A percentile compares a stretch with the other conserved stretches of the same genome.
phyloP scores from a whole-genome alignment of 2,329 filamentous ascomycete species.

The Colletotrichum nymphaeae region DNA sequence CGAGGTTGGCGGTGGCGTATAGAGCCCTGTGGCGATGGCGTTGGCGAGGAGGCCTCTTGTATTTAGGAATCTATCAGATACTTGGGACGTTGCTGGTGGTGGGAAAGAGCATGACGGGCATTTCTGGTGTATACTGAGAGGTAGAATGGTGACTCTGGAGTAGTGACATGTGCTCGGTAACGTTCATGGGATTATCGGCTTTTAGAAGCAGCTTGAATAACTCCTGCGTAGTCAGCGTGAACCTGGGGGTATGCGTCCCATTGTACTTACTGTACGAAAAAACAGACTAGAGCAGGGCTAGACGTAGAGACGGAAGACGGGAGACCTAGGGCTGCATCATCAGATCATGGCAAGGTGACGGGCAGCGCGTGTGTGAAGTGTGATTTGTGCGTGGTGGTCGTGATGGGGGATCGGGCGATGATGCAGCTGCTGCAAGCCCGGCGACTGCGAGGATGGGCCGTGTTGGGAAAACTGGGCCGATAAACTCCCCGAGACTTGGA shows the following conservation, averaged over 20 bases:
- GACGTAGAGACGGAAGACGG: constrained; percentile 5
- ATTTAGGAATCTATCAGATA: background rate
- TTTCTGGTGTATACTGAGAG: background rate
- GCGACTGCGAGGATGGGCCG: constrained; percentile 8
- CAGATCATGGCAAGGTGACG: constrained; percentile 21
- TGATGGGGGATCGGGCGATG: constrained; percentile 23
- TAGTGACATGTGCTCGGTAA: constrained; percentile 13
- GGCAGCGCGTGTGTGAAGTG: background rate
- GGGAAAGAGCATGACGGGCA: no score
- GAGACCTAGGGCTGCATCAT: constrained; percentile 31
- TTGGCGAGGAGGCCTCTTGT: background rate
- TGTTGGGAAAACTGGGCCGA: constrained; percentile 9
- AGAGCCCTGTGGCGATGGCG: background rate
- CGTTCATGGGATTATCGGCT: background rate
- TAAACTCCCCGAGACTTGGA: constrained; percentile 21
- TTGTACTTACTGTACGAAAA: background rate
- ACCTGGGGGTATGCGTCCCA: background rate
- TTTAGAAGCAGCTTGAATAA: background rate
- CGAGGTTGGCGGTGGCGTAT: background rate
- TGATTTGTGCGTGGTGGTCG: background rate
- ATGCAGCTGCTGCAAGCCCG: constrained; percentile 4
- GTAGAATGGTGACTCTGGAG: background rate
- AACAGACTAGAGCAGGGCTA: background rate
- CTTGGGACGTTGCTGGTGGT: background rate
- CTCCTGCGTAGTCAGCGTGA: background rate